These are phyloP conservation scores for Spencermartinsiella europaea DNA, from an alignment of 805 yeast genomes.

Conservation along the genomic window DNA sequence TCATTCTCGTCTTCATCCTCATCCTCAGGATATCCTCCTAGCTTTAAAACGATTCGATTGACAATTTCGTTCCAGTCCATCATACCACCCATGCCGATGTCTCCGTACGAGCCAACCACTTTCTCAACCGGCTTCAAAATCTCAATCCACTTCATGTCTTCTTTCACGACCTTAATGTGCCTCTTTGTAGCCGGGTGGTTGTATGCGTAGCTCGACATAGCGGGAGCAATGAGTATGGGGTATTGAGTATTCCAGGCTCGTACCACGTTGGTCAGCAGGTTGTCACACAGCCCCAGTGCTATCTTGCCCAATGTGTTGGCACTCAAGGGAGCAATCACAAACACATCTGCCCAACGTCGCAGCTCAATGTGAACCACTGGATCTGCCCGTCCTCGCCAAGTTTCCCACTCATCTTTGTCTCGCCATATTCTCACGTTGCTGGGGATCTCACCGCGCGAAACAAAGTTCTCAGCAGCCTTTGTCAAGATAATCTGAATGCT, in stretches of 20 bases:
- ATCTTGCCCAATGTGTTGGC: slow-evolving; percentile 91
- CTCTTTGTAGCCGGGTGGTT: slow-evolving; percentile 83
- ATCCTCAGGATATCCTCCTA: slow-evolving; percentile 57
- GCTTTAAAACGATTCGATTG: slow-evolving; percentile 69
- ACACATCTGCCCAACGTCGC: slow-evolving; percentile 93
- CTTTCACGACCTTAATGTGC: slow-evolving; percentile 69
- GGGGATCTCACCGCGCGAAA: slow-evolving; percentile 49
- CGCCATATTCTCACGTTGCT: slow-evolving; percentile 83
- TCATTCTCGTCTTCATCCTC: slow-evolving; percentile 46
- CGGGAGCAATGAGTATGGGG: slow-evolving; percentile 89
- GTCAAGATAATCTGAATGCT: slow-evolving; percentile 86
- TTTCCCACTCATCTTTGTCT: slow-evolving; percentile 89
- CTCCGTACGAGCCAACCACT: slow-evolving; percentile 89
- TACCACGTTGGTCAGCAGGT: slow-evolving; percentile 80
- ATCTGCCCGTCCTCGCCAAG: slow-evolving; percentile 78
- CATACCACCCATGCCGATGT: slow-evolving; percentile 99
- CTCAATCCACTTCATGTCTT: slow-evolving; percentile 94
- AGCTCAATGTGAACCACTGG: slow-evolving; percentile 94
- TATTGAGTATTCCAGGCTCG: slow-evolving; percentile 94
- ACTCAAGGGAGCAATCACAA: slow-evolving; percentile 88
- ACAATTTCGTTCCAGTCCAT: slow-evolving; percentile 95
- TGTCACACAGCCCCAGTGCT: slow-evolving; percentile 87
- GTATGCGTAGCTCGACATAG: slow-evolving; percentile 91
- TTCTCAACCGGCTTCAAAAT: slow-evolving; percentile 93
- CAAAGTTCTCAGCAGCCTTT: slow-evolving; percentile 78